Evolutionary conservation across 768 basidiomycete species (phyloP), one percentile per base, ranked within the genome.

Genomic region (Serendipita sp.): DNA sequence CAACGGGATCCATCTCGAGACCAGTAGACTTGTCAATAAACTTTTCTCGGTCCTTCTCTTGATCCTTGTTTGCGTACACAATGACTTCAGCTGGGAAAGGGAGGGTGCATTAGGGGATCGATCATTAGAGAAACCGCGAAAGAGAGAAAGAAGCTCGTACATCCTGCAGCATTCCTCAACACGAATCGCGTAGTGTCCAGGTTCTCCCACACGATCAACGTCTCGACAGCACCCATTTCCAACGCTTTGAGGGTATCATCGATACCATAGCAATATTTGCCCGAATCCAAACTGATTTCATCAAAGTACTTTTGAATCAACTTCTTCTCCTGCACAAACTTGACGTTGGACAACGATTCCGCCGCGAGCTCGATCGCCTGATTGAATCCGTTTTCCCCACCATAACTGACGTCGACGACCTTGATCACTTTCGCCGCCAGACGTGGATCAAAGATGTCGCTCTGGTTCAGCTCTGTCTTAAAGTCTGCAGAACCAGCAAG

Each of bases 281-380:
- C 90, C 40, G 91, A 92, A 71, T 99, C 96, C 73, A 91, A 89
- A 69, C 93, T 95, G 76, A 99, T 99, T 76, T 99, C 96, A 71
- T 98, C 95, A 73, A 99, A 99, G 79, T 97, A 98, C 73, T 83
- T 88, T 74, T 98, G 94, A 69, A 99, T 98, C 58, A 99, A 83
- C 73, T 80, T 87, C 80, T 98, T 98, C 79, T 99, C 96, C 75
- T 98, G 95, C 37, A 99, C 95, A 70, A 99, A 98, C 74, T 99
- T 99, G 79, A 99, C 96, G 73, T 98, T 98, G 43, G 91, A 86
- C 33, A 99, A 83, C 2, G 91, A 88, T 74, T 99, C 96, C 1
- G 91, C 88, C 0, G 96, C 91, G 62, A 98, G 83, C 72, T 98
- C 96, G 68, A 99, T 98, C 16, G 96, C 95, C 81, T 99, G 96